Evolutionary conservation across 371 early-diverging fungal genomes (phyloP), one percentile per base, ranked within the genome.

Genomic region (Mortierella sp.): DNA sequence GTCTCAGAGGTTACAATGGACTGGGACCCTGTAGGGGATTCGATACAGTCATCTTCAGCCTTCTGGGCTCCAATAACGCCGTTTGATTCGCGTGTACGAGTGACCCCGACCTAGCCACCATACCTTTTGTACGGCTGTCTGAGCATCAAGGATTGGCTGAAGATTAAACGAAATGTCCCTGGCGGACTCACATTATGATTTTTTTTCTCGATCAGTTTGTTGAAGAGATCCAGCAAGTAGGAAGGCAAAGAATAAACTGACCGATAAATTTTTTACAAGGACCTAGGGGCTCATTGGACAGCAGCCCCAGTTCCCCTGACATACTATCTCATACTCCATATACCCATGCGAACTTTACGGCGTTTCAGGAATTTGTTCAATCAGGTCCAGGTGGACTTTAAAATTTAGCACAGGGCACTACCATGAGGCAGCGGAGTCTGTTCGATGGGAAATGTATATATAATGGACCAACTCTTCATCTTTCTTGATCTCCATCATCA

Each of bases 241-340:
- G 20, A 49, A 49, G 20, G n/a, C 5, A 6, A 49, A 2, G 49
- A 20, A 49, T 16, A 40, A 9, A 14, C 1, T 40, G 43, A 6
- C 9, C 1, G 43, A 9, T 51, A 55, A 55, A 26, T 28, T n/a
- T 55, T 37, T 68, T 43, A 68, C 68, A 39, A 68, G 68, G 74
- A 28, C 64, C 68, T 68, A 20, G 18, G 26, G 68, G 68, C 64
- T 59, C 24, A 73, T 73, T 73, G 68, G 68, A 22, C 54, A 24
- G 8, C 10, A 10, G 6, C n/a, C 43, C 20, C 14, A 24, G 30
- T 10, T 35, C 63, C 63, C 60, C 24, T 32, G 30, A 39, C 51
- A 5, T 18, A 20, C 54, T 16, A 22, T 16, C 6, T 52, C 20
- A 51, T 20, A 52, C 11, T 12, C 11, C 55, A 26, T 28, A 26